Conservation (phyloP, 2,329 filamentous ascomycete species). For the Phialophora tarda region DNA sequence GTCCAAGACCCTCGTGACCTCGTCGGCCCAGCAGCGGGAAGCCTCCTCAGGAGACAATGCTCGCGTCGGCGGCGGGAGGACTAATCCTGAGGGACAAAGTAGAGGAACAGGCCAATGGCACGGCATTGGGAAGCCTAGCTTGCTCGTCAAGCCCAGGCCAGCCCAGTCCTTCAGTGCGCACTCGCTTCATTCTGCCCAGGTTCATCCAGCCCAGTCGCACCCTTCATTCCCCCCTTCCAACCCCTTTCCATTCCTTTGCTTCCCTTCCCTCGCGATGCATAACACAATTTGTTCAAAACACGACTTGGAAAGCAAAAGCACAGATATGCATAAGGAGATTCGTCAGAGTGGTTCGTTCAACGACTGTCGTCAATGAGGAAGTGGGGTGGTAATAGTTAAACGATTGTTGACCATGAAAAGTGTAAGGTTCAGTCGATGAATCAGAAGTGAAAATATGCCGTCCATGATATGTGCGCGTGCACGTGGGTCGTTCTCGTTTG, state of each 20-base stretch:
- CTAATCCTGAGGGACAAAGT: background rate
- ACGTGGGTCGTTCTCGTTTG: constrained; percentile 17
- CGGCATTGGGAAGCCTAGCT: constrained; percentile 3
- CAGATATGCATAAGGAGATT: constrained; percentile 25
- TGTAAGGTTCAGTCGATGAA: constrained; percentile 18
- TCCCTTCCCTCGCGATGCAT: constrained; percentile 9
- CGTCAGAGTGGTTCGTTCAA: constrained; percentile 24
- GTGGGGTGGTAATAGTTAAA: constrained; percentile 15
- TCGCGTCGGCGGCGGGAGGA: background rate
- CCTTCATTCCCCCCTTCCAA: background rate
- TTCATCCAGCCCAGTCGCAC: constrained; percentile 15
- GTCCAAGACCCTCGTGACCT: background rate
- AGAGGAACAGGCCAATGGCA: background rate
- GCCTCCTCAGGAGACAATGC: background rate
- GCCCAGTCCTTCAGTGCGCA: constrained; percentile 9
- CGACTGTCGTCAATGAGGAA: constrained; percentile 19
- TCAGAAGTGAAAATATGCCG: constrained; percentile 16
- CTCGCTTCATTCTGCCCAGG: constrained; percentile 6
- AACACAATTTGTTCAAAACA: constrained; percentile 23
- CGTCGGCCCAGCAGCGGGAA: background rate
- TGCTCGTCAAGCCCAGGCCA: constrained; percentile 19
- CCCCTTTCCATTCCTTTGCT: constrained; percentile 6
- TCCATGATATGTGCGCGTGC: constrained; percentile 20
- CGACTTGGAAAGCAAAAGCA: constrained; percentile 9
- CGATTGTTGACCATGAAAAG: constrained; percentile 1